Conservation (phyloP, 2,329 filamentous ascomycete genomes). For the Xylaria sp. region DNA sequence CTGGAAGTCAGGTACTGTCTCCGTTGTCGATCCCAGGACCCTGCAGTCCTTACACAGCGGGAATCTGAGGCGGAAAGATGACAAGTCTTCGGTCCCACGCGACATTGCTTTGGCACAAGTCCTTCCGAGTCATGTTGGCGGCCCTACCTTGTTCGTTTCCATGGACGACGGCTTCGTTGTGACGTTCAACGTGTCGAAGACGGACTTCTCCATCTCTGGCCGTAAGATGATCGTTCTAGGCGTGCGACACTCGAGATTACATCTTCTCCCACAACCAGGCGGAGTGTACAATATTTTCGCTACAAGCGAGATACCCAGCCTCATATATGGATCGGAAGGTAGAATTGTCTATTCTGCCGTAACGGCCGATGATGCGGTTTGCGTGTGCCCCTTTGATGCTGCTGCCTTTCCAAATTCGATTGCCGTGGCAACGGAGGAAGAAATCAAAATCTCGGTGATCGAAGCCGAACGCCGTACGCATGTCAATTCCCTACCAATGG, state of each 20-base stretch:
- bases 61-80: slow-evolving; percentile 52
- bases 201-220: slow-evolving; percentile 58
- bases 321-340: slow-evolving; percentile 86
- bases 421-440: slow-evolving; percentile 68
- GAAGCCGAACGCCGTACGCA: slow-evolving; percentile 85
- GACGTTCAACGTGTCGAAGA: slow-evolving; percentile 66
- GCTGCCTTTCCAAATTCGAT: slow-evolving; percentile 76
- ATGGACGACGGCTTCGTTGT: slow-evolving; percentile 91
- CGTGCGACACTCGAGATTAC: slow-evolving; percentile 76
- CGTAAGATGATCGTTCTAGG: slow-evolving; percentile 81
- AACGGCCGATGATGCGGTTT: slow-evolving; percentile 78
- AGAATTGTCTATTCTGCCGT: slow-evolving; percentile 90
- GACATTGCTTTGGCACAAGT: slow-evolving; percentile 76
- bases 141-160: slow-evolving; percentile 77
- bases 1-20: slow-evolving; percentile 77
- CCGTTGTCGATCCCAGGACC: slow-evolving; percentile 63
- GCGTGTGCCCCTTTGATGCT: slow-evolving; percentile 76
- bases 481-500: slow-evolving; percentile 71
- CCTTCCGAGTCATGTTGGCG: slow-evolving; percentile 51
- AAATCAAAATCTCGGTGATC: slow-evolving; percentile 73
- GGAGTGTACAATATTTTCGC: slow-evolving; percentile 78
- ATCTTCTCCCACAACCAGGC: slow-evolving; percentile 64
- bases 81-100: slow-evolving; percentile 73
- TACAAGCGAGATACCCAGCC: slow-evolving; percentile 86
- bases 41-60: slow-evolving; percentile 63